Base-by-base conservation (phyloP, 2,329 filamentous ascomycete species). In the Penicillium paneum region DNA sequence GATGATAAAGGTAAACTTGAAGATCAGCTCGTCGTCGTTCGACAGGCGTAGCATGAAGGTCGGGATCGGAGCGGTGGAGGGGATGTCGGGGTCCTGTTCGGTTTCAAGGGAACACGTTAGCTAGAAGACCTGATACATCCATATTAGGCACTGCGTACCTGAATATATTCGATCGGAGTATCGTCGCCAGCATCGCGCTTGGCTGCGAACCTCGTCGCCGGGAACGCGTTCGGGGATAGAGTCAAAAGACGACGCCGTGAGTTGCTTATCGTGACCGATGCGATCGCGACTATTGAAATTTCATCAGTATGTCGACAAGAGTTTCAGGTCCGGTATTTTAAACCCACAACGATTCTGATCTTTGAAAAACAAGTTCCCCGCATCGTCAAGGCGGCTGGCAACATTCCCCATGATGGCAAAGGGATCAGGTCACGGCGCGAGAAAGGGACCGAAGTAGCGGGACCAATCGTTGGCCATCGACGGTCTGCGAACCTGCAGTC, bases 1-100 rank as follows among this genome's bases (percentile, higher is more conserved):
- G 61, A 96, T 80, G 60, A 94, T 82, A 71, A 97, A 97, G 36
- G 89, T 94, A 72, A 97, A 99, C 65, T 87, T 90, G 76, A 99
- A 96, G 62, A 85, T 85, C 51, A 99, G 85, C 63, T 99, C 94
- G 64, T 97, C 94, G 64, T 96, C 91, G 75, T 92, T 94, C 64
- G 81, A 84, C 47, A 99, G 79, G 70, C 95, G 94, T 54, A 97
- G 79, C 47, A 99, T 83, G 72, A 97, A 96, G 56, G 81, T 82
- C 8, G 91, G 90, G 24, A 59, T 55, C 12, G 66, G 51, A 28
- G 68, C 69, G 49, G 78, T 74, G 44, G 74, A 71, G 26, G 78
- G 70, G 52, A 78, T 69, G 57, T 97, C 93, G 40, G 90, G 86
- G 71, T 97, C 94, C 91, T 96, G 57, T 26, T 52, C 39, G 35